Evolutionary conservation across 164 flowering plant species (phyloP).

Genomic region (Magnolia kwangsiensis): DNA sequence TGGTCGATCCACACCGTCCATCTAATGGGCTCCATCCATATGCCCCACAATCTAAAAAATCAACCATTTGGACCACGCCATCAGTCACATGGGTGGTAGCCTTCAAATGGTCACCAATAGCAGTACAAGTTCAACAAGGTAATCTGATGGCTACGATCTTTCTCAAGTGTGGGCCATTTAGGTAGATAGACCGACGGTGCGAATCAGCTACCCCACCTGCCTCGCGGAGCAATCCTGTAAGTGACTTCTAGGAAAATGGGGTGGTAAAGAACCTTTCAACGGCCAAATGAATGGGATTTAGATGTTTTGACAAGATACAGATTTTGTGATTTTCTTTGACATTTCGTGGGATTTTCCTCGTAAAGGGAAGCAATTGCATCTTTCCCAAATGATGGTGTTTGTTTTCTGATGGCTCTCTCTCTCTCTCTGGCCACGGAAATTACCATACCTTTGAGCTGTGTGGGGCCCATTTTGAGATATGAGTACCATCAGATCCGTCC

Average conservation of each 20-base stretch:
- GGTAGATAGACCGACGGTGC: no score
- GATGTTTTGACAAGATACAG: background rate
- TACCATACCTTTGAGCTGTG: background rate
- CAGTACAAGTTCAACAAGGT: no score
- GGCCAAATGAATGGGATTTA: background rate
- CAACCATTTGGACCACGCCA: no score
- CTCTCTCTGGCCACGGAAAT: background rate
- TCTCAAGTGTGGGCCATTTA: no score
- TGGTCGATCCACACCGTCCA: background rate
- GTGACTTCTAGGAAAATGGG: background rate
- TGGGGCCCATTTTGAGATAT: background rate
- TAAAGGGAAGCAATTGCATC: background rate
- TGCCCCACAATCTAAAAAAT: background rate
- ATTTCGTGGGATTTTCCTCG: background rate
- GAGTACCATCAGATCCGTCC: background rate
- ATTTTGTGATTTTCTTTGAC: background rate
- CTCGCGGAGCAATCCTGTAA: background rate
- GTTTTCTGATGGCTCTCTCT: background rate
- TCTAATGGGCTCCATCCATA: background rate
- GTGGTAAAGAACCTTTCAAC: background rate
- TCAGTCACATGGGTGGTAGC: no score
- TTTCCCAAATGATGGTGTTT: background rate
- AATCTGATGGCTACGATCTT: no score
- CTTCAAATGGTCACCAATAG: no score
- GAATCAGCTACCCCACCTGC: background rate